These are phyloP conservation scores for Pseudocercospora eumusae DNA, from an alignment of 2,329 filamentous ascomycete species.

Conservation along the genomic window DNA sequence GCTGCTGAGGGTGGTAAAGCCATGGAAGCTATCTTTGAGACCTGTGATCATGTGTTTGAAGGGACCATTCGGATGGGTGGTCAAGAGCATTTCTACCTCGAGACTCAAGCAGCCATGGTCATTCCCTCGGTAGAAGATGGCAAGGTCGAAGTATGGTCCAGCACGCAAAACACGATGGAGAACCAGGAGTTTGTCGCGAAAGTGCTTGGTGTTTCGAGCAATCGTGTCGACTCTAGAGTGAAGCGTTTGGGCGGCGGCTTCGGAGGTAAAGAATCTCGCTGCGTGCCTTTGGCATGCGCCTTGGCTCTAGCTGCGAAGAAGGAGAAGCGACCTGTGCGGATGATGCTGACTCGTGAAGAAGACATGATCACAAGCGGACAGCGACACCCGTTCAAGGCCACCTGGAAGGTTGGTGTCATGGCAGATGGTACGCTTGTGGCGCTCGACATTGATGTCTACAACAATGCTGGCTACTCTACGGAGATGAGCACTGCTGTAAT, in stretches of 20 bases:
- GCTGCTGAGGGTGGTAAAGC: conserved; percentile 57
- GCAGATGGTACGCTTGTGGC: conserved; percentile 57
- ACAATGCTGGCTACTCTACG: not conserved
- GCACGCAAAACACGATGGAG: conserved; percentile 92
- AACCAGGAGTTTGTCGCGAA: conserved; percentile 85
- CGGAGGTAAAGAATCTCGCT: conserved; percentile 90
- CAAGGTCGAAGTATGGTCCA: conserved; percentile 89
- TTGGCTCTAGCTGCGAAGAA: conserved; percentile 86
- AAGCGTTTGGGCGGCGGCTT: conserved; percentile 94
- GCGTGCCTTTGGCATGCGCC: conserved; percentile 79
- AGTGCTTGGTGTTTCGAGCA: conserved; percentile 77
- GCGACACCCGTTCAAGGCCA: conserved; percentile 84
- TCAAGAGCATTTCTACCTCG: conserved; percentile 96
- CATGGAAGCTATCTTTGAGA: conserved; percentile 68
- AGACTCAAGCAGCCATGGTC: conserved; percentile 82
- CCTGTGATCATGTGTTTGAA: conserved; percentile 79
- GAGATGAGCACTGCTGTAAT: not conserved
- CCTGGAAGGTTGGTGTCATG: conserved; percentile 92
- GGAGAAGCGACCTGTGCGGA: conserved; percentile 76
- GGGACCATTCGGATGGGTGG: conserved; percentile 87
- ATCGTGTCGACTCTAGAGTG: conserved; percentile 86
- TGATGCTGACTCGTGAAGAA: conserved; percentile 94
- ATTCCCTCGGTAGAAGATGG: conserved; percentile 90
- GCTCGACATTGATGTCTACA: conserved; percentile 5
- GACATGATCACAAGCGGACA: conserved; percentile 92